Base-by-base conservation (phyloP, 2,329 filamentous ascomycete species). In the Metarhizium guizhouense region DNA sequence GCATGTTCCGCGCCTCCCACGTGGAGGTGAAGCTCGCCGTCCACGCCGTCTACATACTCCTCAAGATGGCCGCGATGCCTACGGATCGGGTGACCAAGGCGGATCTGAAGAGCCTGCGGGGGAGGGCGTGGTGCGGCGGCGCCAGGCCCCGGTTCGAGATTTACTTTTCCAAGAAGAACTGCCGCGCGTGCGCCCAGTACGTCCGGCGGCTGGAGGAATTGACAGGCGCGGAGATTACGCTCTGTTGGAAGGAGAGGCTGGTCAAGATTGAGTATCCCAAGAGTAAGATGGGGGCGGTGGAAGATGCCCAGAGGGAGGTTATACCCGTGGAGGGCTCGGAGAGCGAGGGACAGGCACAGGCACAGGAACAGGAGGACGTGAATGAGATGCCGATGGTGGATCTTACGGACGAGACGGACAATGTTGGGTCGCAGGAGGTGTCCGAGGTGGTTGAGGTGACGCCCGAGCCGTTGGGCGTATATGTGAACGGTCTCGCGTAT, bases 11-110 rank as follows among this genome's bases (percentile, higher is more conserved):
- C 1, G 69, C 68, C 0, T 65, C 68, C 0, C 73, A 76, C 25
- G 68, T 71, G 1, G 73, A 76, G 56, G 70, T 71, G 16, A 75
- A 75, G 55, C 65, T 76, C 0, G 69, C 72, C 0, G 63, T 67
- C 0, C 67, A 71, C 20, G 68, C 67, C 0, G 51, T 73, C 0
- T 65, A 65, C 7, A 53, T 65, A 0, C 57, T 73, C 0, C 60
- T 74, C 0, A 52, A 54, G 1, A 54, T 54, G 2, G 69, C 68
- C 47, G 53, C 48, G 14, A 64, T 70, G 58, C 64, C 1, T 56
- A 56, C 64, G 50, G 53, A 62, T 14, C 48, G 56, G 2, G 48
- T 71, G 6, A 61, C 59, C 0, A 34, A 53, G 6, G 49, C 54
- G 0, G 60, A 66, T 0, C 61, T 72, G 6, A 32, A 42, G 2